phyloP scores from a whole-genome alignment of 441 rosid species.

The Gossypium gossypioides region DNA sequence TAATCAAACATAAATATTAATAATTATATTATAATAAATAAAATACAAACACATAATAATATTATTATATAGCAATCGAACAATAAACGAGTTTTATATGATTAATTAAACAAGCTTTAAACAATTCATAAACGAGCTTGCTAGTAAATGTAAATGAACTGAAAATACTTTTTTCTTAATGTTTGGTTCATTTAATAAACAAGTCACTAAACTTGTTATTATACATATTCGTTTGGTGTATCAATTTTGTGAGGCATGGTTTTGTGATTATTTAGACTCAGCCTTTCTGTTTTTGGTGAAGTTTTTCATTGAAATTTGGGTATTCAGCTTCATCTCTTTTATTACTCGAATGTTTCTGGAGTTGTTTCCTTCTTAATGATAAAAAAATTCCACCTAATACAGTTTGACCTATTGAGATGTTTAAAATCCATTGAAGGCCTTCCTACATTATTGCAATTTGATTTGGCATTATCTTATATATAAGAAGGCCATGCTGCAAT shows the following conservation, averaged over 20 bases:
- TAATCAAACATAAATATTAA: too few relatives aligned
- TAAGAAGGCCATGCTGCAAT: background rate
- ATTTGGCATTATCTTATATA: background rate
- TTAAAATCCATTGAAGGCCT: background rate
- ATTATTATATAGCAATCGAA: too few relatives aligned
- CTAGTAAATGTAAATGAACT: too few relatives aligned
- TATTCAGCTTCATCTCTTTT: background rate
- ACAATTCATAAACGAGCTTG: too few relatives aligned
- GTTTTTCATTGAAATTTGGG: background rate
- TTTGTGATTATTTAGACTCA: background rate
- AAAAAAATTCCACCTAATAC: background rate
- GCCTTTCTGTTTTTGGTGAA: background rate
- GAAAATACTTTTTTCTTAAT: background rate
- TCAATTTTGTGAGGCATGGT: background rate
- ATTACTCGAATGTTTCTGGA: background rate
- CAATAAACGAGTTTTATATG: too few relatives aligned
- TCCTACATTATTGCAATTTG: background rate
- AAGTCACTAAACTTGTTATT: background rate
- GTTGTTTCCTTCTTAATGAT: background rate
- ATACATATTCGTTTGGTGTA: background rate
- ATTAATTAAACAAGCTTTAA: too few relatives aligned
- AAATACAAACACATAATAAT: too few relatives aligned
- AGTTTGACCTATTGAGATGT: background rate
- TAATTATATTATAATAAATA: too few relatives aligned
- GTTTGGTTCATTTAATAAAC: background rate